Conservation (phyloP, 768 basidiomycete genomes). For the Serendipita sp. region DNA sequence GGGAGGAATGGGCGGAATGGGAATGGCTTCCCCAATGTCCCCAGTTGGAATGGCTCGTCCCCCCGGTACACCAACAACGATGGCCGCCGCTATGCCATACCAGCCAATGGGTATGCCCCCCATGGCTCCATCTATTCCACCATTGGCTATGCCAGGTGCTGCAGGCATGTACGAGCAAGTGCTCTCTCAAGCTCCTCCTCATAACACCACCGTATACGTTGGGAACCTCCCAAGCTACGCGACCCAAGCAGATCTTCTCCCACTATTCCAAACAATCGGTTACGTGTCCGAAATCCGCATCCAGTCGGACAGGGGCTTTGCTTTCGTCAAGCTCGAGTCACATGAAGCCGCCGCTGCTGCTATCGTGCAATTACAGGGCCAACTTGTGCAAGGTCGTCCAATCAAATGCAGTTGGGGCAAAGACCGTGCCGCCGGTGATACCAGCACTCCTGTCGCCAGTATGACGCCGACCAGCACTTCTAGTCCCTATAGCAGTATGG, state of each 20-base stretch:
- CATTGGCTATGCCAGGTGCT: constrained; percentile 48
- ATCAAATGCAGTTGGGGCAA: constrained; percentile 99
- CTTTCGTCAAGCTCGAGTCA: constrained; percentile 96
- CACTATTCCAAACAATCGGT: constrained; percentile 94
- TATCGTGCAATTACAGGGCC: constrained; percentile 90
- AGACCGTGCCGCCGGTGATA: constrained; percentile 64
- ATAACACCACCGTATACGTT: constrained; percentile 94
- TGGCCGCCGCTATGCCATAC: constrained; percentile 16
- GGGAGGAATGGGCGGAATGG: constrained; percentile 11
- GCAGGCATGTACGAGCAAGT: constrained; percentile 88
- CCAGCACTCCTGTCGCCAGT: constrained; percentile 29
- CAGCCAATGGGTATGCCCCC: constrained; percentile 22
- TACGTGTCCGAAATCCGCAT: constrained; percentile 98
- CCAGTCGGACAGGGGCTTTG: constrained; percentile 98
- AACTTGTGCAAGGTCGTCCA: constrained; percentile 91
- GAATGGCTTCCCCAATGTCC: constrained; percentile 9
- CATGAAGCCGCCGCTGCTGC: constrained; percentile 98
- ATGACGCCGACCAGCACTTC: constrained; percentile 39
- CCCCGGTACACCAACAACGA: constrained; percentile 16
- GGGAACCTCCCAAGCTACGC: constrained; percentile 96
- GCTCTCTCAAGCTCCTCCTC: constrained; percentile 80
- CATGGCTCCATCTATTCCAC: constrained; percentile 68
- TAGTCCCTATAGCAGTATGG: constrained; percentile 67
- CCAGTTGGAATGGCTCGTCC: constrained; percentile 7
- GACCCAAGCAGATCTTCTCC: constrained; percentile 93